Conservation (phyloP, 1,139 yeast genomes). For the Diutina neorugosa region DNA sequence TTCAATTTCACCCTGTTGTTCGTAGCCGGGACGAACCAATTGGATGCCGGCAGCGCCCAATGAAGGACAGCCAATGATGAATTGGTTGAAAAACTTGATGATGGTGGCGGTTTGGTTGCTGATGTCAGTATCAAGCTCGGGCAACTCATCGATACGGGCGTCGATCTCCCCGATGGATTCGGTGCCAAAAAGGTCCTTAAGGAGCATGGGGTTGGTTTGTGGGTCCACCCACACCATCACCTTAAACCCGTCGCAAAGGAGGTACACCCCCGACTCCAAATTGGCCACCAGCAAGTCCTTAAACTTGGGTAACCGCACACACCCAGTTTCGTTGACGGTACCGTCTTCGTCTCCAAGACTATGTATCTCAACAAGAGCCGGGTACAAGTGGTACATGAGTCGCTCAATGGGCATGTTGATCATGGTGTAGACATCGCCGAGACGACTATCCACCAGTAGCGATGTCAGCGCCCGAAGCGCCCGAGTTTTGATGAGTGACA, state of each 20-base stretch:
- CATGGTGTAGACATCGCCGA: constrained; percentile 45
- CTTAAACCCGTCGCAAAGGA: constrained; percentile 58
- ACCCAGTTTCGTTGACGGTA: constrained; percentile 23
- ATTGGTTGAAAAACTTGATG: constrained; percentile 35
- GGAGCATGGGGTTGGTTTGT: constrained; percentile 51
- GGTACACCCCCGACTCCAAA: constrained; percentile 65
- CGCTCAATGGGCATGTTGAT: constrained; percentile 45
- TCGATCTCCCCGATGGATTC: constrained; percentile 32
- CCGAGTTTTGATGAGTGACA: constrained; percentile 57
- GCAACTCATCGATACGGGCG: constrained; percentile 49
- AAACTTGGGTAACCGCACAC: constrained; percentile 38
- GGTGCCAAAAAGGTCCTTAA: constrained; percentile 69
- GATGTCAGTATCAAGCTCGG: constrained; percentile 57
- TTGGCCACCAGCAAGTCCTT: constrained; percentile 34
- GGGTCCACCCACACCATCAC: constrained; percentile 63
- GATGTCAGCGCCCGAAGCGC: constrained; percentile 44
- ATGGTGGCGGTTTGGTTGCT: constrained; percentile 59
- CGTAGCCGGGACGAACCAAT: constrained; percentile 54
- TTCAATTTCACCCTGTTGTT: constrained; percentile 41
- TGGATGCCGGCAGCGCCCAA: constrained; percentile 34
- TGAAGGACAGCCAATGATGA: constrained; percentile 21
- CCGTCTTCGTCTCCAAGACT: constrained; percentile 47
- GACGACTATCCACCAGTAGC: constrained; percentile 41
- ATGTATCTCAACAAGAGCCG: constrained; percentile 69
- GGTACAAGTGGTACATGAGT: constrained; percentile 61